Base-by-base conservation (phyloP, 2,329 filamentous ascomycete species). In the Dactylellina cionopaga region DNA sequence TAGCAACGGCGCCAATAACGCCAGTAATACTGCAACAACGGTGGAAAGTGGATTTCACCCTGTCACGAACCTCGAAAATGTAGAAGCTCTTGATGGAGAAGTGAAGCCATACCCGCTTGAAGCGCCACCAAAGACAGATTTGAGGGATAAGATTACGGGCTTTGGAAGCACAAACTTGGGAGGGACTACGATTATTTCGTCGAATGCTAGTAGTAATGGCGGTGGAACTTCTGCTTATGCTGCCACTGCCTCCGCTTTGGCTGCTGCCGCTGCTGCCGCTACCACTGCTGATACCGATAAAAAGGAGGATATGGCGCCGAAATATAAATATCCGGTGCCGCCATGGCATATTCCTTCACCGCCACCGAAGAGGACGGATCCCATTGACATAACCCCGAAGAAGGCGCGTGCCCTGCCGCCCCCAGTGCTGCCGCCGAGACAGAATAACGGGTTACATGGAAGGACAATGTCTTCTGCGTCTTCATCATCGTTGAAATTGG, bases 321-420 rank as follows among this genome's bases (percentile, higher is more conserved):
- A 51, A 25, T 56, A 71, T 25, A 71, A 71, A 11, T 71, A 71
- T 31, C 43, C 66, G 0, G 58, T 71, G 25, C 58, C 66, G 11
- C 76, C 75, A 19, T 66, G 71, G 44, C 63, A 76, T 24, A 77
- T 77, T 17, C 76, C 76, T 24, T 13, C 55, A n/a, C 39, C 55
- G n/a, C 76, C 75, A 19, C 74, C 76, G 6, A 76, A 75, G 59
- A 73, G 74, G 77, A 85, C 85, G 44, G 85, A 84, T 49, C 82
- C 85, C 13, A 85, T 83, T 68, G 83, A 83, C 25, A 83, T 88
- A 0, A 86, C 88, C 2, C 89, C 87, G 78, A 84, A 89, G n/a
- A 92, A 90, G 76, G 84, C 87, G 1, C n/a, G n/a, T n/a, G n/a
- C n/a, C n/a, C 80, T 89, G 6, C 81, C 85, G 35, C 79, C 84